phyloP scores from a whole-genome alignment of 169 alveolate species.

The Ichthyophthirius multifiliis region DNA sequence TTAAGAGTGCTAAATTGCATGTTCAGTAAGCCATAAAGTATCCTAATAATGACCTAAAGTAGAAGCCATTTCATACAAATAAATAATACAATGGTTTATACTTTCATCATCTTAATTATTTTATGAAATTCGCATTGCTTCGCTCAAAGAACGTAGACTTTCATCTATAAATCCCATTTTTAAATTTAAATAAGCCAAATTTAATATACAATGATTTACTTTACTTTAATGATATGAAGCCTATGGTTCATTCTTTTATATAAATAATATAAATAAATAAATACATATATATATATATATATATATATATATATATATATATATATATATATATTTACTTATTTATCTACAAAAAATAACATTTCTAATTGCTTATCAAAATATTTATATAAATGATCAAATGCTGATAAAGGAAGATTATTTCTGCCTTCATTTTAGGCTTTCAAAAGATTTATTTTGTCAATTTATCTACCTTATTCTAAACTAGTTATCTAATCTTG shows the following conservation, averaged over 20 bases:
- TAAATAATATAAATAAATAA: not conserved
- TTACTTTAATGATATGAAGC: not conserved
- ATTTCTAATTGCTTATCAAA: conserved; percentile 8
- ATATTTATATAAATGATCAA: not conserved
- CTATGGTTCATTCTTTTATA: not conserved
- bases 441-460: not conserved
- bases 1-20: not conserved
- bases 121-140: conserved; percentile 12
- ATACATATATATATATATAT: not conserved
- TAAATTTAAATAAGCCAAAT: not conserved
- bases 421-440: conserved; percentile 9
- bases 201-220: conserved; percentile 6
- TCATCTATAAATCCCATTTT: conserved; percentile 13
- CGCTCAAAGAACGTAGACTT: not conserved
- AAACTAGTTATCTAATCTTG: not conserved
- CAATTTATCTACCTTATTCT: not conserved
- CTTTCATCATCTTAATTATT: conserved; percentile 16
- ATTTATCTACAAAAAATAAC: not conserved
- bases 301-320: not conserved
- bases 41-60: not conserved
- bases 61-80: conserved; percentile 4
- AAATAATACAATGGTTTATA: not conserved
- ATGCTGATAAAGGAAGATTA: conserved; percentile 3
- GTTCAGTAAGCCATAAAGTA: not conserved
- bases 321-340: not conserved